Evolutionary conservation across 2,329 filamentous ascomycete genomes (phyloP).

Genomic region (Onygenales sp.): DNA sequence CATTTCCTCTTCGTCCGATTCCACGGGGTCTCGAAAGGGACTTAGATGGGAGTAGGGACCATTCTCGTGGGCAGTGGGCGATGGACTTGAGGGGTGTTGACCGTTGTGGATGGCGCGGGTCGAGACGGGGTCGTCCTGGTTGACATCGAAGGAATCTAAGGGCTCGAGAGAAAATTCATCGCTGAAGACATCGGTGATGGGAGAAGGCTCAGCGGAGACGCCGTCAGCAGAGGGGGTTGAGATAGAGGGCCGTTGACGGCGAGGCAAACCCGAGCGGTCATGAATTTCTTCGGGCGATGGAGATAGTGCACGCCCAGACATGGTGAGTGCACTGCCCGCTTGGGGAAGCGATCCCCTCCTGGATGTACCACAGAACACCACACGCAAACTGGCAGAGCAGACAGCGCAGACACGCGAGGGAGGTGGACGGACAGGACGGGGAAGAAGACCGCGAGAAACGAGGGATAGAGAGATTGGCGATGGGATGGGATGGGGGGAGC

Average conservation of each 20-base stretch:
- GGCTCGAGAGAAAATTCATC: conserved; percentile 40
- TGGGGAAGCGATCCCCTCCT: conserved; percentile 8
- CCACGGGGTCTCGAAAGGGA: conserved; percentile 3
- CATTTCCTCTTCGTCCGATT: not conserved
- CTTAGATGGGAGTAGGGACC: conserved; percentile 1
- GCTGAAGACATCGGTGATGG: conserved; percentile 38
- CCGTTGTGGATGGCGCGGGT: conserved; percentile 26
- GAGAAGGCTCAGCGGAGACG: conserved; percentile 13
- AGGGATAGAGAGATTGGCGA: conserved; percentile 5
- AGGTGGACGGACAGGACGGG: not conserved
- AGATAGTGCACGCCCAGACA: conserved; percentile 30
- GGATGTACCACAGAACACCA: conserved; percentile 1
- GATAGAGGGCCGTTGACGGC: conserved; percentile 15
- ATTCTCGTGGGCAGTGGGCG: not conserved
- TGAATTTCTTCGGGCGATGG: conserved; percentile 11
- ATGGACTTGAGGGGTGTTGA: conserved; percentile 15
- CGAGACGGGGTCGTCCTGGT: not conserved
- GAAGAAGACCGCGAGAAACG: not conserved
- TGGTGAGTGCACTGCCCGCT: conserved; percentile 19
- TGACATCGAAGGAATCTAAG: conserved; percentile 16
- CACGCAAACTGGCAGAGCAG: not conserved
- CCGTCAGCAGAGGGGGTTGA: not conserved
- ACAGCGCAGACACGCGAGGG: not conserved
- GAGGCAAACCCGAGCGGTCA: conserved; percentile 1
- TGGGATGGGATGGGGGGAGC: conserved; percentile 7